phyloP scores from a whole-genome alignment of 768 basidiomycete genomes.

The Phanerodontia chrysosporium region DNA sequence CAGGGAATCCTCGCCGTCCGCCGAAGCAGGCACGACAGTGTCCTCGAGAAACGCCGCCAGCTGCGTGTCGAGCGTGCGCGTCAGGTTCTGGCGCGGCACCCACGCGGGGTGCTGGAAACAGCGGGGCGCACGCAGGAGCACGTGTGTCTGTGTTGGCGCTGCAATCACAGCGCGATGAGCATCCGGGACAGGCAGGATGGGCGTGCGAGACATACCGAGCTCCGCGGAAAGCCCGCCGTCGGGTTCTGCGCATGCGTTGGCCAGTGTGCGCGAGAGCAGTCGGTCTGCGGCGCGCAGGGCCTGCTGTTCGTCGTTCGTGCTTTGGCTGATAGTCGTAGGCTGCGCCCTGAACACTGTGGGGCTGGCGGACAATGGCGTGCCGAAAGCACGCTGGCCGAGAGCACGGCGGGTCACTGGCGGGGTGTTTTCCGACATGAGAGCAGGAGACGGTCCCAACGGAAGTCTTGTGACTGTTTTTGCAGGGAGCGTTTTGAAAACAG shows the following conservation, averaged over 20 bases:
- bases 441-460: not conserved
- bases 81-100: conserved; percentile 42
- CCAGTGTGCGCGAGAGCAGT: conserved; percentile 41
- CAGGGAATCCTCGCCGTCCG: conserved; percentile 5
- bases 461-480: too few species aligned
- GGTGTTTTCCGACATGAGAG: not conserved
- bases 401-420: not conserved
- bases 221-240: conserved; percentile 40
- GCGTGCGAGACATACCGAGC: conserved; percentile 29
- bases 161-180: not conserved
- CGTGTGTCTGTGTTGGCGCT: conserved; percentile 46
- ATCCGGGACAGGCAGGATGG: not conserved
- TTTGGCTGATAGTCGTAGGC: conserved; percentile 3
- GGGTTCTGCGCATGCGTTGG: conserved; percentile 39
- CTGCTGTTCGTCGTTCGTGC: conserved; percentile 29
- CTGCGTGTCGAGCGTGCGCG: conserved; percentile 31
- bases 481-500: too few species aligned
- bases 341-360: not conserved
- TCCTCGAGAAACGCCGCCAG: conserved; percentile 33
- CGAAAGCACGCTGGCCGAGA: not conserved
- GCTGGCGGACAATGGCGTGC: not conserved
- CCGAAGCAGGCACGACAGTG: conserved; percentile 19
- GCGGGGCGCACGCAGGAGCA: conserved; percentile 44
- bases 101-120: conserved; percentile 44
- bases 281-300: conserved; percentile 23